Base-by-base conservation (phyloP, 768 basidiomycete genomes). In the Porpolomopsis calyptriformis region DNA sequence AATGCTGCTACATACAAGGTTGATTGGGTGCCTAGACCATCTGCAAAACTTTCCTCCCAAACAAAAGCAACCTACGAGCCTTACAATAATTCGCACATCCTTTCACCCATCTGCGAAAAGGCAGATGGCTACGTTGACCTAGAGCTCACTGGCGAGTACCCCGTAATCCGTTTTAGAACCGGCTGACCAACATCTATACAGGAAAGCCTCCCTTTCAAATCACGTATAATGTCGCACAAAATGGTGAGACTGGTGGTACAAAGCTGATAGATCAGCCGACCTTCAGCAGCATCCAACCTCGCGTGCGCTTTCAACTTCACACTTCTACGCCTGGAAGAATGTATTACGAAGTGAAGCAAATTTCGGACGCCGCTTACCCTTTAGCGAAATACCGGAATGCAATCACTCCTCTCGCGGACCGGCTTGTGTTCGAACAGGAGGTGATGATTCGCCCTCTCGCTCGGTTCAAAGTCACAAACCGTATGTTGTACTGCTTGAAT, bases 121-220 rank as follows among this genome's bases (percentile, higher is more conserved):
- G 67, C 71, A 24, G 75, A 76, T 49, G 85, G 82, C 49, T 78
- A 89, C 55, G 85, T 91, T 42, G 87, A 90, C 50, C 69, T 97
- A n/a, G 80, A 84, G 16, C 67, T 97, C 38, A 74, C 72, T 44
- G 89, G 89, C 83, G 46, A 27, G 69, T 56, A 29, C 16, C 4
- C 2, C 27, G 35, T 23, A 11, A 22, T 22, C 18, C 16, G 2
- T n/a, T 29, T 1, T 23, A 39, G 23, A 33, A 14, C 33, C 19
- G 43, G 35, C 23, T 26, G 40, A 49, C 40, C 11, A 20, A 40
- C 35, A 39, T 25, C 8, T 12, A 10, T 35, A 22, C 54, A 86
- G 92, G 92, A 42, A 79, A 81, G 18, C 81, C 89, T n/a, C 92
- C 92, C 0, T 97, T 93, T 75, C 83, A 94, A 59, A 80, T 94